Base-by-base conservation (phyloP, 768 basidiomycete genomes). In the Termitomyces sp. region DNA sequence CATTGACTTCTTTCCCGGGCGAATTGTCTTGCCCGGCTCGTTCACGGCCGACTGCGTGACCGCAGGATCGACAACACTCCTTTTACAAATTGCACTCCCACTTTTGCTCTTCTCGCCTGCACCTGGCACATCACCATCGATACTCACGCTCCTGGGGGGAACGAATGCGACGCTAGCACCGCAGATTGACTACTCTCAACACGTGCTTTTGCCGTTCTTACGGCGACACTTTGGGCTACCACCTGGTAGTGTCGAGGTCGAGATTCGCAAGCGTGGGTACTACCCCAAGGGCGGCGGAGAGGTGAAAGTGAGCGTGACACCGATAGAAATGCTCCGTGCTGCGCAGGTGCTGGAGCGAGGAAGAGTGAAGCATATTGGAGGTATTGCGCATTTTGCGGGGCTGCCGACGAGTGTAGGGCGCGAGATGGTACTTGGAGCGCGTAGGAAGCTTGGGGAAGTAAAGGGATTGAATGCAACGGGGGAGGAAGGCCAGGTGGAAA, bases 271-370 rank as follows among this genome's bases (percentile, higher is more conserved):
- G 58, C 78, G 89, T 9, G 90, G 90, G 0, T 91, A 90, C 71
- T 88, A 74, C 62, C 90, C 90, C 0, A 84, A 78, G 64, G 90
- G 90, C 22, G 89, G 89, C 3, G 90, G 90, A 0, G 76, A 82
- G 51, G 77, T 92, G 6, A 58, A 66, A 1, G 74, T 85, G 54
- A 71, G 68, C 1, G 67, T 82, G 2, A 53, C 60, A 0, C 81
- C 87, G 0, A 45, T 55, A 27, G 47, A 54, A n/a, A 44, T 66
- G 53, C 66, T 82, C 36, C 72, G 67, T 42, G 66, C 68, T 39
- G 71, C 88, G 20, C 76, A 71, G 4, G 71, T 91, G 57, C 72
- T 81, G n/a, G 75, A 83, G 41, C 80, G 86, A 15, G 88, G 88
- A 1, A 66, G 68, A 30, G 74, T 91, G 55, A 74, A 61, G 31